Percentiles rank a stretch among this genome's conserved stretches.
Conservation (phyloP, 257 asterid species). For the Petunia secreta region DNA sequence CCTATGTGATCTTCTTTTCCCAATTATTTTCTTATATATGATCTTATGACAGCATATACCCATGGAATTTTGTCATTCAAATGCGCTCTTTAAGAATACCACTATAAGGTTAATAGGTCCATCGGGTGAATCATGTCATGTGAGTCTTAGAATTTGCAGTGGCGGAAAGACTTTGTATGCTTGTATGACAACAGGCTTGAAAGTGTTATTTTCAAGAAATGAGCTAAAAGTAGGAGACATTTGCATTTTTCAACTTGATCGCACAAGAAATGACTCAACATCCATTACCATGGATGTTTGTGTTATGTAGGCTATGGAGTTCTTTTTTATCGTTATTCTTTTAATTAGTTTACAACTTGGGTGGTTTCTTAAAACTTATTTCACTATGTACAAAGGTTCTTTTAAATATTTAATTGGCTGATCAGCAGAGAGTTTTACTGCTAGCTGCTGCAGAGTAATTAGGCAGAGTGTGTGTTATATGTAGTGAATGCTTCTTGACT, state of each 20-base stretch:
- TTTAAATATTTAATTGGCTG: background rate
- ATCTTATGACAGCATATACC: conserved; percentile 34
- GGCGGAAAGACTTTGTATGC: background rate
- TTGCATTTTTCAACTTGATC: conserved; percentile 31
- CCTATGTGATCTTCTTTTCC: background rate
- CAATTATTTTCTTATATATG: background rate
- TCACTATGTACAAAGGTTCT: background rate
- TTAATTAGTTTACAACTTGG: background rate
- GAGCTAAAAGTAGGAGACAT: conserved; percentile 34
- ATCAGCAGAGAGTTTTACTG: background rate
- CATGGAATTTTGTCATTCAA: conserved; percentile 20
- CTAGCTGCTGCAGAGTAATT: conserved; percentile 15
- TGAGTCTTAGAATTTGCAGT: background rate
- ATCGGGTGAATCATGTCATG: conserved; percentile 18
- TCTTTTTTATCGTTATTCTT: background rate
- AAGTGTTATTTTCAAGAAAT: conserved; percentile 21
- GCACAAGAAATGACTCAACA: conserved; percentile 4
- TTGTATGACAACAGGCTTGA: conserved; percentile 28
- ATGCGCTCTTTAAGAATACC: conserved; percentile 20
- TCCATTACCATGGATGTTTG: conserved; percentile 20
- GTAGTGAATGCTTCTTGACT: background rate
- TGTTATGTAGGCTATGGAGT: conserved; percentile 9
- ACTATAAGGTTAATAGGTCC: conserved; percentile 26
- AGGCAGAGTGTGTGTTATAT: background rate
- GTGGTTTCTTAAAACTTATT: conserved; percentile 17